phyloP scores from a whole-genome alignment of 768 basidiomycete species.

The Auricularia heimuer region DNA sequence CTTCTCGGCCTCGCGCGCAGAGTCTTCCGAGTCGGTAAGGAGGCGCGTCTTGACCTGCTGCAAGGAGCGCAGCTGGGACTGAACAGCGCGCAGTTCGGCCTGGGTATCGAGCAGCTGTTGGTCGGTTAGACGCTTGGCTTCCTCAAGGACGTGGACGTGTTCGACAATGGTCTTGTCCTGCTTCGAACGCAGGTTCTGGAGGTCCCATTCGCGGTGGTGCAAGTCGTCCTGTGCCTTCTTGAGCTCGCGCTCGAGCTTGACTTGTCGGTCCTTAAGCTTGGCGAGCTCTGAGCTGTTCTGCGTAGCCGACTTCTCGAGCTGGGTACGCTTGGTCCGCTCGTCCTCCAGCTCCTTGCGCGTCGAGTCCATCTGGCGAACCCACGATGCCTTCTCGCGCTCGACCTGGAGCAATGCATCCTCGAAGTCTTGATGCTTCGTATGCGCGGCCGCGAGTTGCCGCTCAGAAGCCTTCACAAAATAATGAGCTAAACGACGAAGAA shows the following conservation, averaged over 20 bases:
- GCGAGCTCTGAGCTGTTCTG: conserved; percentile 61
- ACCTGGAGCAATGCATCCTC: conserved; percentile 82
- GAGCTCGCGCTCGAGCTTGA: conserved; percentile 69
- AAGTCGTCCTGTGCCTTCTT: conserved; percentile 74
- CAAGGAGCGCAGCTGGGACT: conserved; percentile 71
- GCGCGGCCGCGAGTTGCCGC: conserved; percentile 60
- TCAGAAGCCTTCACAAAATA: conserved; percentile 49
- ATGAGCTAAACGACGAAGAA: neutral
- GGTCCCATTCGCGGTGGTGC: conserved; percentile 74
- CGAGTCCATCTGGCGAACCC: conserved; percentile 62
- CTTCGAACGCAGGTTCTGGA: conserved; percentile 73
- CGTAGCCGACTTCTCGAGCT: conserved; percentile 58
- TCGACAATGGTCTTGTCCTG: conserved; percentile 99
- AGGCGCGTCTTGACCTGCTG: conserved; percentile 72
- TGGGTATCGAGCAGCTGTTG: conserved; percentile 78
- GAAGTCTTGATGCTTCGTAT: conserved; percentile 70
- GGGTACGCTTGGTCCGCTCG: conserved; percentile 61
- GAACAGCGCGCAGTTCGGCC: conserved; percentile 63
- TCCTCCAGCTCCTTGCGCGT: conserved; percentile 61
- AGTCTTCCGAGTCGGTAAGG: conserved; percentile 74
- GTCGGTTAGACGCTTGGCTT: conserved; percentile 91
- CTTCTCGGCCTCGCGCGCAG: conserved; percentile 59
- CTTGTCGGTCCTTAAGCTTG: conserved; percentile 55
- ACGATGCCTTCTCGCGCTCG: conserved; percentile 70
- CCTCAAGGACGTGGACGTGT: conserved; percentile 92